Conservation (phyloP, 2,329 filamentous ascomycete species). For the Neobulgaria alba region DNA sequence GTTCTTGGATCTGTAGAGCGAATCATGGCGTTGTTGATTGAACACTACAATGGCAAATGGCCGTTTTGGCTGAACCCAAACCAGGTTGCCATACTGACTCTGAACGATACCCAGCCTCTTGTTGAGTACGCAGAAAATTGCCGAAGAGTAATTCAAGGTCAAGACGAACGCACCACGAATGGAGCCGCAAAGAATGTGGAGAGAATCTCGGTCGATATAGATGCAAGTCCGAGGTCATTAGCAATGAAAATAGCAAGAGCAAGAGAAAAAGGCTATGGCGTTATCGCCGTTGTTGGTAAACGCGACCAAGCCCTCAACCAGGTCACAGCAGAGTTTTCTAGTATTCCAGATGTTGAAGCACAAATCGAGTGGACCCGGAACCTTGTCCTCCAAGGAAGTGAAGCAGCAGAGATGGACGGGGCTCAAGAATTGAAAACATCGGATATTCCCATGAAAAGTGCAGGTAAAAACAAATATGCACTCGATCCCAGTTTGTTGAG, state of each 20-base stretch:
- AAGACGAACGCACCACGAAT: not conserved
- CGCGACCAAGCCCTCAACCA: slow-evolving; percentile 50
- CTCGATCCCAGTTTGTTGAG: too few species aligned
- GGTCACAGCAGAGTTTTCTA: slow-evolving; percentile 41
- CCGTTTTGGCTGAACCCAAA: slow-evolving; percentile 84
- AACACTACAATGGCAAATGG: slow-evolving; percentile 72
- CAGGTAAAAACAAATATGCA: too few species aligned
- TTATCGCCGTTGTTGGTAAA: slow-evolving; percentile 65
- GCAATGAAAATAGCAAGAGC: slow-evolving; percentile 65
- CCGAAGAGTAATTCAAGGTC: slow-evolving; percentile 8
- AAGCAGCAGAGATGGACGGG: too few species aligned
- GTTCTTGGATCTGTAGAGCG: slow-evolving; percentile 79
- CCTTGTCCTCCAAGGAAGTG: too few species aligned
- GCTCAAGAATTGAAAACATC: too few species aligned
- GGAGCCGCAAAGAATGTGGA: not conserved
- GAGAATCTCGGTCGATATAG: slow-evolving; percentile 57
- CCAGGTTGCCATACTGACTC: slow-evolving; percentile 65
- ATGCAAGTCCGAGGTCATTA: slow-evolving; percentile 53
- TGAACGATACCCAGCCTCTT: slow-evolving; percentile 47
- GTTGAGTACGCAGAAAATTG: slow-evolving; percentile 21
- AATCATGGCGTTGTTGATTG: slow-evolving; percentile 76
- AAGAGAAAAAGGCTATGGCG: slow-evolving; percentile 61
- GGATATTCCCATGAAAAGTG: too few species aligned
- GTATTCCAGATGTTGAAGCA: too few species aligned
- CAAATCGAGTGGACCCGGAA: too few species aligned